Conservation (phyloP, 805 yeast genomes). For the Candida patagonica region DNA sequence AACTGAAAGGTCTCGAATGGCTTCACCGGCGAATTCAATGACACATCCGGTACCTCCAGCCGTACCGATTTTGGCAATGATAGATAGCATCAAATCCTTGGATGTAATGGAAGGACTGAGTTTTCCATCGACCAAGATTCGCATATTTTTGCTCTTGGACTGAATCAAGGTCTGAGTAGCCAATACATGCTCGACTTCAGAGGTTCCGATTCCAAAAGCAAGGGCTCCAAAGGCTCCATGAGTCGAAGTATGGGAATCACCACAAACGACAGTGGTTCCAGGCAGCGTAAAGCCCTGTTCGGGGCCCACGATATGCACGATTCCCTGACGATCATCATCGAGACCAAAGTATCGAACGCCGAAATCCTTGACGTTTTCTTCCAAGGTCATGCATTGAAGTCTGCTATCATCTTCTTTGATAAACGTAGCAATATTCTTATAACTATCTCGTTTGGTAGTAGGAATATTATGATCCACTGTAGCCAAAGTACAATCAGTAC, state of each 20-base stretch:
- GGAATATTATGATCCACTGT: slow-evolving; percentile 98
- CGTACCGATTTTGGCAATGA: slow-evolving; percentile 94
- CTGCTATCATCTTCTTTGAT: slow-evolving; percentile 88
- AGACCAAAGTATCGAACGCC: slow-evolving; percentile 90
- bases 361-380: slow-evolving; percentile 83
- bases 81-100: slow-evolving; percentile 88
- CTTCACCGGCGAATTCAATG: slow-evolving; percentile 93
- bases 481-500: slow-evolving; percentile 85
- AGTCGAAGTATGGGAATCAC: slow-evolving; percentile 97
- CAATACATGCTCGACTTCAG: slow-evolving; percentile 96
- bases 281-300: slow-evolving; percentile 98
- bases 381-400: slow-evolving; percentile 85
- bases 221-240: slow-evolving; percentile 98
- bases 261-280: slow-evolving; percentile 98
- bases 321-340: slow-evolving; percentile 93
- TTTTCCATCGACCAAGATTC: slow-evolving; percentile 76
- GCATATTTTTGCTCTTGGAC: slow-evolving; percentile 93
- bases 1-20: slow-evolving; percentile 82
- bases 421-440: slow-evolving; percentile 65
- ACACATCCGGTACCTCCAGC: slow-evolving; percentile 99
- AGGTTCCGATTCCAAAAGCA: slow-evolving; percentile 98
- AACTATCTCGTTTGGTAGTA: slow-evolving; percentile 73
- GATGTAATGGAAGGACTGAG: slow-evolving; percentile 86
- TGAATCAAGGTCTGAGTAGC: slow-evolving; percentile 94
- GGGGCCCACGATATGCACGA: slow-evolving; percentile 97